A percentile compares a stretch with the other conserved stretches of the same genome.
phyloP scores from a whole-genome alignment of 305 asterid genomes.

The Solanum chacoense region DNA sequence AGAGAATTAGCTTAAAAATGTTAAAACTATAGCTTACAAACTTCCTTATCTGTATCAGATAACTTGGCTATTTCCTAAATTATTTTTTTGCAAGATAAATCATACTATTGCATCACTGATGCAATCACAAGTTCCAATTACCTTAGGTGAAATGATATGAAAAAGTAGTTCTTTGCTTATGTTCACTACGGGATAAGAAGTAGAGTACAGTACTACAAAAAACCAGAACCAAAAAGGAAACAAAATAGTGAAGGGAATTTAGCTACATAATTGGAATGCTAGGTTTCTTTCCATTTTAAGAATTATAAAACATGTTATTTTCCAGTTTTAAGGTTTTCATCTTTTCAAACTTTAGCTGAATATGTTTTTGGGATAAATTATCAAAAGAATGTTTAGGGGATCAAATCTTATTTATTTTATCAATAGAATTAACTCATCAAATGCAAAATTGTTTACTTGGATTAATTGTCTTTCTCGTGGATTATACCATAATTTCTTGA shows the following conservation, averaged over 20 bases:
- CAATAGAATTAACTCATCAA: background rate
- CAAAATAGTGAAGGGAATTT: background rate
- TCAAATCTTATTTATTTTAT: background rate
- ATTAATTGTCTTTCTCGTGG: background rate
- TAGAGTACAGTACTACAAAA: background rate
- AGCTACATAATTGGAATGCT: background rate
- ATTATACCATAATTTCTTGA: background rate
- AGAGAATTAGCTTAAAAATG: background rate
- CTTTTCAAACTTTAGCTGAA: background rate
- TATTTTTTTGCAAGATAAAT: background rate
- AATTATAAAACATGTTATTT: background rate
- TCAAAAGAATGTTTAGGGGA: background rate
- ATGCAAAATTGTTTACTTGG: background rate
- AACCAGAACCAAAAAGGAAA: background rate
- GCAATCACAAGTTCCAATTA: background rate
- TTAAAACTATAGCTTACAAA: background rate
- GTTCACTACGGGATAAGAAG: background rate
- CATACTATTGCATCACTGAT: background rate
- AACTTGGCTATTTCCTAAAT: background rate
- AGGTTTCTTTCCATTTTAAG: background rate
- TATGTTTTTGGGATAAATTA: background rate
- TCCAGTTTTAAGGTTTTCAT: background rate
- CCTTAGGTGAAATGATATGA: background rate
- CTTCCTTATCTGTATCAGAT: background rate
- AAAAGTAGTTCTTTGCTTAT: background rate